Evolutionary conservation across 2,329 filamentous ascomycete genomes (phyloP).

Genomic region (Leptographium wingfieldii): DNA sequence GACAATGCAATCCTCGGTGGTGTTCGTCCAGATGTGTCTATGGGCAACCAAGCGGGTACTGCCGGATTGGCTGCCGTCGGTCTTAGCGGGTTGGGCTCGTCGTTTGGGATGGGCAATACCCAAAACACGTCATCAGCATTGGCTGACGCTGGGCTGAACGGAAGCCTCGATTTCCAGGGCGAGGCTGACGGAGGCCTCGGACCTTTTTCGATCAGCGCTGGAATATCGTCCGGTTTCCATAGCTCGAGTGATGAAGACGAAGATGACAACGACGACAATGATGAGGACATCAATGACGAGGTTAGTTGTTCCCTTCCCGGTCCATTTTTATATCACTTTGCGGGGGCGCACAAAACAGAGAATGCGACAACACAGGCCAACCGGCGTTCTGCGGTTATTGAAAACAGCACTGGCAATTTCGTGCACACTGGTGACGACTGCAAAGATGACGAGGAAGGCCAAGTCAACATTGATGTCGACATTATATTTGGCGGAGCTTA

Average conservation of each 20-base stretch:
- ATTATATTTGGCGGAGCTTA: constrained; percentile 45
- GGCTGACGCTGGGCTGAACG: constrained; percentile 69
- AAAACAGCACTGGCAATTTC: neutral
- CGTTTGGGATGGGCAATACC: constrained; percentile 22
- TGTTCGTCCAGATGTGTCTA: constrained; percentile 79
- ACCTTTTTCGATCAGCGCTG: constrained; percentile 58
- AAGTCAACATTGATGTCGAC: constrained; percentile 55
- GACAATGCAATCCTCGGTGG: constrained; percentile 98
- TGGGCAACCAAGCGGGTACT: constrained; percentile 57
- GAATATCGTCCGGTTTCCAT: constrained; percentile 75
- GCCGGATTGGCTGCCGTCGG: constrained; percentile 34
- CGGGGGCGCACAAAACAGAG: no score
- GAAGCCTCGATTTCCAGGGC: constrained; percentile 40
- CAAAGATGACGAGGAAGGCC: constrained; percentile 72
- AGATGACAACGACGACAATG: constrained; percentile 78
- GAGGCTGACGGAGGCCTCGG: constrained; percentile 52
- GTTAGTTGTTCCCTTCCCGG: constrained; percentile 32
- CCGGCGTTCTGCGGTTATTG: neutral
- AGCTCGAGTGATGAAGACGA: constrained; percentile 95
- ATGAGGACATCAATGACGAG: constrained; percentile 60
- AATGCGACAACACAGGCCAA: no score
- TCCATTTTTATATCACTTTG: neutral
- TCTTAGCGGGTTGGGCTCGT: constrained; percentile 30
- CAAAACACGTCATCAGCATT: constrained; percentile 52
- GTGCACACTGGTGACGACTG: constrained; percentile 62